A percentile compares a stretch with the other conserved stretches of the same genome.
Conservation (phyloP, 2,329 filamentous ascomycete species). For the Calycina herbarum region DNA sequence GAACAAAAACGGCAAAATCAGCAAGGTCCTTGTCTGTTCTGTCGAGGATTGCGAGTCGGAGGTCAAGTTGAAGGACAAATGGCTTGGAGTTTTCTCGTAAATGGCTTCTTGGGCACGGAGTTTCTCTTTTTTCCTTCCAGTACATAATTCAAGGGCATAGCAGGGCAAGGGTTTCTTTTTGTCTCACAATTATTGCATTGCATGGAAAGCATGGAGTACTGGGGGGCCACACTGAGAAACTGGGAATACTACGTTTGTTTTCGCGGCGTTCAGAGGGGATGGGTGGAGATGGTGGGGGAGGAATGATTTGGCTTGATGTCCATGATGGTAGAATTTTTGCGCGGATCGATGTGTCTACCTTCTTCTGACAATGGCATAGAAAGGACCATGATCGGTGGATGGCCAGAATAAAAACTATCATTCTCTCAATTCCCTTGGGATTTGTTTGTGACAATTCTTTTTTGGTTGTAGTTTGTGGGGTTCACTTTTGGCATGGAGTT, state of each 20-base stretch:
- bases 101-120: not conserved
- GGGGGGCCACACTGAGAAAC: not conserved
- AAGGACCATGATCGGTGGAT: no score
- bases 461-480: no score
- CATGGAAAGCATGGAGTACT: slow-evolving; percentile 13
- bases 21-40: slow-evolving; percentile 45
- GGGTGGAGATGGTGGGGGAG: not conserved
- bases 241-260: not conserved
- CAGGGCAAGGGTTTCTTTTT: slow-evolving; percentile 5
- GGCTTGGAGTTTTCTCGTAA: slow-evolving; percentile 59
- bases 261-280: not conserved
- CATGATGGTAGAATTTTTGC: no score
- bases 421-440: no score
- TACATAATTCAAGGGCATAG: slow-evolving; percentile 8
- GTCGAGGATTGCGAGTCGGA: slow-evolving; percentile 58
- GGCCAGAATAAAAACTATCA: no score
- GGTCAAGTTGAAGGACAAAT: slow-evolving; percentile 54
- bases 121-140: not conserved
- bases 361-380: no score
- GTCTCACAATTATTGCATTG: slow-evolving; percentile 9
- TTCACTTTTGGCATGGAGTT: no score
- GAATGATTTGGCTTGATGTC: not conserved
- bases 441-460: no score
- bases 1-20: slow-evolving; percentile 37
- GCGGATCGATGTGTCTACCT: no score